These are phyloP conservation scores for Tetrapisispora pingtungensis DNA, from an alignment of 805 yeast genomes.

Conservation along the genomic window DNA sequence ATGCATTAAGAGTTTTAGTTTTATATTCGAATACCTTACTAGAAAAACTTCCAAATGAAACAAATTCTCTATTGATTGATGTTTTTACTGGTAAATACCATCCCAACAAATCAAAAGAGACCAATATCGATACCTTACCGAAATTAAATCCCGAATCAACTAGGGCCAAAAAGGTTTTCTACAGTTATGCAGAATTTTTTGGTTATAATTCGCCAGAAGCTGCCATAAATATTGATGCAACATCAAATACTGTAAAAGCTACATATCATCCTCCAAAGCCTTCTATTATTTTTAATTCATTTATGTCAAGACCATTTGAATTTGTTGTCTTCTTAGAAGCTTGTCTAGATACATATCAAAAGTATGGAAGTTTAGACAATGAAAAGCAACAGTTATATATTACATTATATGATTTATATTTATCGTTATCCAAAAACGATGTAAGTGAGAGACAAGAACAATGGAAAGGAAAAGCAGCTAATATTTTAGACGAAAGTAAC, in stretches of 20 bases:
- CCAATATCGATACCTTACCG: neutral
- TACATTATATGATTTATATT: slow-evolving; percentile 74
- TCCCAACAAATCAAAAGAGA: slow-evolving; percentile 28
- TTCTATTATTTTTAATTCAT: slow-evolving; percentile 73
- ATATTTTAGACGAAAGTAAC: slow-evolving; percentile 39
- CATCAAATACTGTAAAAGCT: slow-evolving; percentile 30
- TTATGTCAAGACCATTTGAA: slow-evolving; percentile 75
- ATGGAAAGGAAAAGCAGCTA: slow-evolving; percentile 62
- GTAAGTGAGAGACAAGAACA: slow-evolving; percentile 29
- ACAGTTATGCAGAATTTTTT: slow-evolving; percentile 50
- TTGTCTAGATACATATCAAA: slow-evolving; percentile 67
- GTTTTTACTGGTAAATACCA: slow-evolving; percentile 80
- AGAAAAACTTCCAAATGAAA: slow-evolving; percentile 62
- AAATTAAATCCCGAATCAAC: neutral
- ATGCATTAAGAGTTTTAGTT: slow-evolving; percentile 59
- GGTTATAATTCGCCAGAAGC: slow-evolving; percentile 37
- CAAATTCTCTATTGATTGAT: slow-evolving; percentile 72
- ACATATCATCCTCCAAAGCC: slow-evolving; percentile 92
- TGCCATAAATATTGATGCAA: slow-evolving; percentile 8
- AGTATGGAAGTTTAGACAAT: slow-evolving; percentile 54
- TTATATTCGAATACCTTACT: slow-evolving; percentile 57
- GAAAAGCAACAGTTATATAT: slow-evolving; percentile 68
- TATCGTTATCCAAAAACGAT: slow-evolving; percentile 42
- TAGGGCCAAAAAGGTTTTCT: slow-evolving; percentile 29
- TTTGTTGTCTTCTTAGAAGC: slow-evolving; percentile 92